Evolutionary conservation across 345 rosid genomes (phyloP).

Genomic region (Mangifera indica): DNA sequence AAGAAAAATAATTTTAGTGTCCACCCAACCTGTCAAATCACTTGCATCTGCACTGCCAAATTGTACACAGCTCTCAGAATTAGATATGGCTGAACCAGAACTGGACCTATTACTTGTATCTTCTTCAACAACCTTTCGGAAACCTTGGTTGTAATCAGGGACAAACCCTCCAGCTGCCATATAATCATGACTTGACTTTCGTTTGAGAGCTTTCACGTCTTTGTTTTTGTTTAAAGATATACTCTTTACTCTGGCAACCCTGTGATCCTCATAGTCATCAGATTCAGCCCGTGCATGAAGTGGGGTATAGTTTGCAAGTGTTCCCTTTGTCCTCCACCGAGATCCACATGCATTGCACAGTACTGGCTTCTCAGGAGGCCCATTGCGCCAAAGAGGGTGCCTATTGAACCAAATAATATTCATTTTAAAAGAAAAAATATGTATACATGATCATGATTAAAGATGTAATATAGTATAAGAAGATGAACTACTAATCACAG

Average conservation of each 20-base stretch:
- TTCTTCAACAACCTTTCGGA: conserved; percentile 64
- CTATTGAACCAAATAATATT: conserved; percentile 39
- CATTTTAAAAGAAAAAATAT: not conserved
- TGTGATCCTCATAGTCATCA: conserved; percentile 61
- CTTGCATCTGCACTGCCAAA: conserved; percentile 78
- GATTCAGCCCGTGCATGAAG: conserved; percentile 67
- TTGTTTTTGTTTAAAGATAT: conserved; percentile 54
- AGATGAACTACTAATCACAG: conserved; percentile 5
- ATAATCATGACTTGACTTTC: conserved; percentile 61
- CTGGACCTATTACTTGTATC: conserved; percentile 89
- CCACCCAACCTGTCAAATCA: conserved; percentile 80
- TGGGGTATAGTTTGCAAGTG: conserved; percentile 83
- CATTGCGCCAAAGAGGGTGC: conserved; percentile 98
- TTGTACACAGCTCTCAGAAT: conserved; percentile 93
- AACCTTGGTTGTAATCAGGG: conserved; percentile 51
- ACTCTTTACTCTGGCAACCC: conserved; percentile 55
- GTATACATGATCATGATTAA: not conserved
- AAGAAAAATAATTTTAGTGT: not conserved
- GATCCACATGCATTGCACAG: conserved; percentile 99
- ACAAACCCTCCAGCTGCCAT: conserved; percentile 36
- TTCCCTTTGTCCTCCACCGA: conserved; percentile 87
- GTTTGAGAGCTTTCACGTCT: conserved; percentile 66
- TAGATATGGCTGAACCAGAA: conserved; percentile 95
- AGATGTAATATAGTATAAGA: conserved; percentile 6
- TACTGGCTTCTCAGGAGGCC: conserved; percentile 98